A percentile compares a stretch with the other conserved stretches of the same genome.
Conservation (phyloP, 345 rosid genomes). For the Salix koriyanagi region DNA sequence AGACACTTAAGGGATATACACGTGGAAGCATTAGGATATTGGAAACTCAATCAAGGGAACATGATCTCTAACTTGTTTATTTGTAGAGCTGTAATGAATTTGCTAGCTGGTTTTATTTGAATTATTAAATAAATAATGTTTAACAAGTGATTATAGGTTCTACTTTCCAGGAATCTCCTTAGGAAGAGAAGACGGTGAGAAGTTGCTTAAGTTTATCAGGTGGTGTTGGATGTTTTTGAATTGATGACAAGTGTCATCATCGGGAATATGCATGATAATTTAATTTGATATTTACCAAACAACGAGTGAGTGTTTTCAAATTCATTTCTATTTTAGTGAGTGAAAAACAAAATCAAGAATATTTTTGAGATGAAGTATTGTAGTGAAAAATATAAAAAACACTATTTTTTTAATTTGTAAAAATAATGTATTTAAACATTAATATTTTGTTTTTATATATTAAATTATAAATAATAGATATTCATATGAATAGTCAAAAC, state of each 20-base stretch:
- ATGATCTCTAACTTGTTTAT: constrained; percentile 37
- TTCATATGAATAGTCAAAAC: too few species aligned
- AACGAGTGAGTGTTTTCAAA: too few species aligned
- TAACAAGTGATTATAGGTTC: neutral
- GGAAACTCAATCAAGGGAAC: constrained; percentile 38
- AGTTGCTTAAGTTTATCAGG: neutral
- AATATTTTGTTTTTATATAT: too few species aligned
- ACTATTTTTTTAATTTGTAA: too few species aligned
- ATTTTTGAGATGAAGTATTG: constrained; percentile 5
- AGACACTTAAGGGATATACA: constrained; percentile 25
- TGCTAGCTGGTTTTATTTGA: neutral
- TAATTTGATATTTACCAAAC: neutral
- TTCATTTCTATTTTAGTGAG: too few species aligned
- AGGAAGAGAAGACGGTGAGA: constrained; percentile 4
- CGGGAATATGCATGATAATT: neutral
- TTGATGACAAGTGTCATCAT: too few species aligned
- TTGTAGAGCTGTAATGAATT: constrained; percentile 19
- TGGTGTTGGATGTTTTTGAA: neutral
- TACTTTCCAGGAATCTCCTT: neutral
- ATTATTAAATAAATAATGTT: neutral
- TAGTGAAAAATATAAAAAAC: too few species aligned
- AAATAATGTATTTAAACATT: too few species aligned
- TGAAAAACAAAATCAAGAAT: too few species aligned
- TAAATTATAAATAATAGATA: too few species aligned
- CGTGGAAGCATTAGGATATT: constrained; percentile 34